Evolutionary conservation across 345 rosid genomes (phyloP).

Genomic region (Pistacia atlantica): DNA sequence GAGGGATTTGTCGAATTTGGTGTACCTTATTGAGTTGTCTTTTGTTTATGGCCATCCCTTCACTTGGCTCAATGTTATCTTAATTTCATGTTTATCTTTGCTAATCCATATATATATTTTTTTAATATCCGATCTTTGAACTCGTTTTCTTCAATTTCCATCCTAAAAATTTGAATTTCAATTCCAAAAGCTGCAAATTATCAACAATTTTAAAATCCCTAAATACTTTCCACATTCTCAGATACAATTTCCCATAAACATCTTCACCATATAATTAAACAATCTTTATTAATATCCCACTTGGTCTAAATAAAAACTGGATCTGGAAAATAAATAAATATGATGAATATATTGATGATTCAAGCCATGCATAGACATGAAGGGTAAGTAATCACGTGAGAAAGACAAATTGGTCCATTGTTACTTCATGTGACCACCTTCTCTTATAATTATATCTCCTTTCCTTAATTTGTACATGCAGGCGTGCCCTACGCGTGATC

Average conservation of each 20-base stretch:
- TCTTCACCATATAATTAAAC: too few relatives aligned
- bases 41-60: constrained; percentile 15
- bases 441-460: constrained; percentile 20
- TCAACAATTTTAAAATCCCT: too few relatives aligned
- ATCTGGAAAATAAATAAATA: too few relatives aligned
- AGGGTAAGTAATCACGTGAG: not conserved
- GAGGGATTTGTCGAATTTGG: constrained; percentile 52
- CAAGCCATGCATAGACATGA: not conserved
- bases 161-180: too few relatives aligned
- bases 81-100: constrained; percentile 8
- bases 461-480: not conserved
- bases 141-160: not conserved
- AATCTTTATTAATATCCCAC: too few relatives aligned
- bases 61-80: constrained; percentile 42
- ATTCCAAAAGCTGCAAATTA: too few relatives aligned
- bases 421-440: constrained; percentile 6
- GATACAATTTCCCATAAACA: too few relatives aligned
- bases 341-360: not conserved
- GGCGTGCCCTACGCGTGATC: constrained; percentile 20
- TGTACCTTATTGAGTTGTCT: constrained; percentile 42
- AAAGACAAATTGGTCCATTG: too few relatives aligned
- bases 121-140: too few relatives aligned
- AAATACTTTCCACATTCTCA: too few relatives aligned
- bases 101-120: constrained; percentile 23
- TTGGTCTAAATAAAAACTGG: too few relatives aligned